These are phyloP conservation scores for Ustulina deusta DNA, from an alignment of 2,329 filamentous ascomycete genomes.

Conservation along the genomic window DNA sequence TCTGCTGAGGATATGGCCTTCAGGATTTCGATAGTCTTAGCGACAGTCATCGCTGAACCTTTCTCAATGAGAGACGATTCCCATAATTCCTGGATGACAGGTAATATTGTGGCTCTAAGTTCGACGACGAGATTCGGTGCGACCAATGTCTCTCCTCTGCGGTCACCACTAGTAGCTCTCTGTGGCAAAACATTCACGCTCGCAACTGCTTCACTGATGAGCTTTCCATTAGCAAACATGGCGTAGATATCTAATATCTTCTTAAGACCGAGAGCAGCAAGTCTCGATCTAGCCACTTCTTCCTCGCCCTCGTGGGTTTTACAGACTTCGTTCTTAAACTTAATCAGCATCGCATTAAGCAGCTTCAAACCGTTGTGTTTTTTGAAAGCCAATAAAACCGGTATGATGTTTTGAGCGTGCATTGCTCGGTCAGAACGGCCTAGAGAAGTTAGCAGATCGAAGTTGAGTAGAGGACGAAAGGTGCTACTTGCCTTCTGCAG, in stretches of 20 bases:
- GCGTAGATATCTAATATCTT: constrained; percentile 87
- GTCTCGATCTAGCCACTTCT: constrained; percentile 60
- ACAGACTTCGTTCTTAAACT: constrained; percentile 71
- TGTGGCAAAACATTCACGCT: constrained; percentile 58
- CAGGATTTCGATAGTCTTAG: constrained; percentile 84
- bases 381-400: constrained; percentile 89
- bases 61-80: constrained; percentile 86
- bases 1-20: constrained; percentile 83
- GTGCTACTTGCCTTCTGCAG: constrained; percentile 45
- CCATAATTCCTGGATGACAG: constrained; percentile 84
- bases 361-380: constrained; percentile 79
- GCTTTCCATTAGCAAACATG: constrained; percentile 80
- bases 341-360: constrained; percentile 77
- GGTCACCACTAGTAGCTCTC: constrained; percentile 55
- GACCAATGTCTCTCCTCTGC: constrained; percentile 56
- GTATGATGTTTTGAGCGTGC: constrained; percentile 70
- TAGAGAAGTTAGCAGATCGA: constrained; percentile 49
- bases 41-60: constrained; percentile 79
- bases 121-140: constrained; percentile 87
- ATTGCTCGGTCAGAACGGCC: constrained; percentile 62
- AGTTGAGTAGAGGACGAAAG: constrained; percentile 29
- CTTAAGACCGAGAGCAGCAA: constrained; percentile 73
- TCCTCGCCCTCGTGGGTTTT: constrained; percentile 55
- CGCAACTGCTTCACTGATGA: constrained; percentile 80
- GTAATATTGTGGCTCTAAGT: constrained; percentile 81